These are phyloP conservation scores for Phialophora expanda DNA, from an alignment of 2,329 filamentous ascomycete species.

Conservation along the genomic window DNA sequence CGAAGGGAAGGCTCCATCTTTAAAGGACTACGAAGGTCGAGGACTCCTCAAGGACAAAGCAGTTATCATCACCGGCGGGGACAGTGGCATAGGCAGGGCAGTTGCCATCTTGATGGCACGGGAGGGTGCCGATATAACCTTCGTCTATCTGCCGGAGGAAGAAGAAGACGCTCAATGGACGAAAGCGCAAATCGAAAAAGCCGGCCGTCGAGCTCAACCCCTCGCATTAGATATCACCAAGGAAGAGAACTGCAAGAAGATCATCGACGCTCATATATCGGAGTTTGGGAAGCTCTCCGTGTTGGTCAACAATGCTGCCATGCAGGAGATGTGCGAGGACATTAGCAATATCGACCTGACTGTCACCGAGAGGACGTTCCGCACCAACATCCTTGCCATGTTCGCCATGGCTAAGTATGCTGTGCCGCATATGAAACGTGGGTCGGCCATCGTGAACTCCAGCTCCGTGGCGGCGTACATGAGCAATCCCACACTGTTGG, in stretches of 20 bases:
- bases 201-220: slow-evolving; percentile 56
- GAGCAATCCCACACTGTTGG: slow-evolving; percentile 57
- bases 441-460: slow-evolving; percentile 61
- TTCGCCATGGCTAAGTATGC: slow-evolving; percentile 65
- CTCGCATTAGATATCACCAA: slow-evolving; percentile 58
- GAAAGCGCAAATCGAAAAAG: slow-evolving; percentile 58
- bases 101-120: slow-evolving; percentile 62
- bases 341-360: slow-evolving; percentile 60
- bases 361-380: slow-evolving; percentile 62
- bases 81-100: slow-evolving; percentile 62
- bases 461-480: slow-evolving; percentile 61
- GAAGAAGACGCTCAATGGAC: slow-evolving; percentile 62
- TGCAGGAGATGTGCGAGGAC: slow-evolving; percentile 58
- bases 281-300: slow-evolving; percentile 54
- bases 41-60: slow-evolving; percentile 59
- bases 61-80: slow-evolving; percentile 62
- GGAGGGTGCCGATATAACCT: slow-evolving; percentile 63
- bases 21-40: slow-evolving; percentile 51
- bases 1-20: slow-evolving; percentile 30
- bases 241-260: slow-evolving; percentile 56
- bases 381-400: slow-evolving; percentile 63
- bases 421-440: slow-evolving; percentile 58
- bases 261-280: slow-evolving; percentile 60
- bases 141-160: slow-evolving; percentile 63
- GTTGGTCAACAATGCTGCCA: slow-evolving; percentile 60